Evolutionary conservation across 345 rosid species (phyloP).

Genomic region (Pistacia atlantica): DNA sequence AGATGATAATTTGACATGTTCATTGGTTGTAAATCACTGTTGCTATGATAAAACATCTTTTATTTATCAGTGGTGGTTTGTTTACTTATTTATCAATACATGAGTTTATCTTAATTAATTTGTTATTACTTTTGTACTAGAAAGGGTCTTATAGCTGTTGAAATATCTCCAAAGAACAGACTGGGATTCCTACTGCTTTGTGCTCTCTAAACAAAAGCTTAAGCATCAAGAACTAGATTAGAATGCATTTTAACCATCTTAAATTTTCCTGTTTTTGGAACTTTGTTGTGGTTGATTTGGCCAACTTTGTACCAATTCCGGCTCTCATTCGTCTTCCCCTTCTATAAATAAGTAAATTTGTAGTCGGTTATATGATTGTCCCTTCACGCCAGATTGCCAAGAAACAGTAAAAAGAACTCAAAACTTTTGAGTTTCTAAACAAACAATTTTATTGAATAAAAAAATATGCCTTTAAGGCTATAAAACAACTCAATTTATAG

Average conservation of each 20-base stretch:
- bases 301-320: background rate
- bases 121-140: slow-evolving; percentile 29
- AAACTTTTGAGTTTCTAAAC: too few species aligned
- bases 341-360: too few species aligned
- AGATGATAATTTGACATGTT: background rate
- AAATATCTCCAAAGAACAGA: slow-evolving; percentile 87
- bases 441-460: too few species aligned
- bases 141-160: slow-evolving; percentile 75
- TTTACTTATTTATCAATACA: background rate
- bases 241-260: background rate
- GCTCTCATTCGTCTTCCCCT: too few species aligned
- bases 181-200: slow-evolving; percentile 85
- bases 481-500: too few species aligned
- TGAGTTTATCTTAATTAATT: background rate
- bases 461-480: too few species aligned
- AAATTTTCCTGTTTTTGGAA: background rate
- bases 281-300: background rate
- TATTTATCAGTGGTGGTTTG: too few species aligned
- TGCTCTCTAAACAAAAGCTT: slow-evolving; percentile 56
- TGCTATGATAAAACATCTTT: background rate
- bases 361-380: too few species aligned
- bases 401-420: too few species aligned
- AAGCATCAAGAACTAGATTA: slow-evolving; percentile 10
- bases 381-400: too few species aligned
- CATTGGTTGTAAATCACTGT: background rate